Evolutionary conservation across 1,139 yeast species (phyloP).

Genomic region (Wickerhamiella pararugosa): DNA sequence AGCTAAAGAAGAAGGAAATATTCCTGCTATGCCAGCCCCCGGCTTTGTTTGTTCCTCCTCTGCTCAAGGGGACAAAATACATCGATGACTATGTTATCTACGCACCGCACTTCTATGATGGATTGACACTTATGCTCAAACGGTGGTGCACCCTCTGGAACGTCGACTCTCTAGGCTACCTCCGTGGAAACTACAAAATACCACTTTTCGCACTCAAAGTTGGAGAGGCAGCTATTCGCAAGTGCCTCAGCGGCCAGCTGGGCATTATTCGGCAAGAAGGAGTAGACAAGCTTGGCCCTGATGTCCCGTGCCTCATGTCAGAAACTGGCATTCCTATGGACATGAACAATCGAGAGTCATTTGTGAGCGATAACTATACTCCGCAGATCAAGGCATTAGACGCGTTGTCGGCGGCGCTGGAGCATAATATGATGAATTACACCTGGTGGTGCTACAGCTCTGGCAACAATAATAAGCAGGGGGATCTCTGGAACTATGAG

Average conservation of each 20-base stretch:
- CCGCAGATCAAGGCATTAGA: slow-evolving; percentile 69
- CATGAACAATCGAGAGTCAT: slow-evolving; percentile 59
- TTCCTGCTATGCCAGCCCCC: slow-evolving; percentile 71
- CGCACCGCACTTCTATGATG: slow-evolving; percentile 82
- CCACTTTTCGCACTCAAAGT: slow-evolving; percentile 64
- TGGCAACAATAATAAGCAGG: slow-evolving; percentile 56
- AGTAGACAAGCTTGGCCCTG: slow-evolving; percentile 36
- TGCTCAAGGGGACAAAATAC: slow-evolving; percentile 36
- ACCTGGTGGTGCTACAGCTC: slow-evolving; percentile 73
- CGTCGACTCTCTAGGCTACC: slow-evolving; percentile 69
- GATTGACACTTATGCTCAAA: slow-evolving; percentile 75
- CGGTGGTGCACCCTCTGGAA: slow-evolving; percentile 52
- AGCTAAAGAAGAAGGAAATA: slow-evolving; percentile 31
- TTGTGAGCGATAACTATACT: slow-evolving; percentile 38
- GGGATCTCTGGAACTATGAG: slow-evolving; percentile 80
- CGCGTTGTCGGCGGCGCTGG: slow-evolving; percentile 60
- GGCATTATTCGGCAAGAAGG: slow-evolving; percentile 50
- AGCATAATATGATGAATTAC: slow-evolving; percentile 50
- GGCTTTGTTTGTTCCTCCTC: slow-evolving; percentile 67
- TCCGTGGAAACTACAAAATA: slow-evolving; percentile 54
- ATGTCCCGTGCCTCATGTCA: slow-evolving; percentile 58
- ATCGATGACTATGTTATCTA: slow-evolving; percentile 52
- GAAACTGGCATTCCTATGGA: slow-evolving; percentile 93
- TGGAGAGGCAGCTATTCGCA: slow-evolving; percentile 64
- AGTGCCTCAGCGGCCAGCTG: slow-evolving; percentile 50